Conservation (phyloP, 306 rosid species). For the Elaeagnus macrophylla region DNA sequence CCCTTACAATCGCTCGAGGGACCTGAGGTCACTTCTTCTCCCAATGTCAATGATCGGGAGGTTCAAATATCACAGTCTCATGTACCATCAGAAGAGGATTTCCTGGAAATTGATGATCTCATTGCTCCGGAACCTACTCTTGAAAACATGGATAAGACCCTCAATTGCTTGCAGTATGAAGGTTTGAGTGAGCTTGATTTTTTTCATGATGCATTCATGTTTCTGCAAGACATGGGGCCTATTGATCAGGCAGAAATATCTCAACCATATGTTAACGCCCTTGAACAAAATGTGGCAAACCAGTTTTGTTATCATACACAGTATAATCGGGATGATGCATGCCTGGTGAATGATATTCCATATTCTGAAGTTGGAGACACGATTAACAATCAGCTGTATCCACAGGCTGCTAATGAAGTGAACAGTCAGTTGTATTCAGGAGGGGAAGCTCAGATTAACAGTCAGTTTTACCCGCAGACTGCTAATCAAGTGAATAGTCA, state of each 20-base stretch:
- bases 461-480: too few species aligned
- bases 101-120: constrained; percentile 84
- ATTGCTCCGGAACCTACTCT: constrained; percentile 38
- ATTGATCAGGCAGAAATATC: constrained; percentile 21
- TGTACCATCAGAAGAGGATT: constrained; percentile 41
- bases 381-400: constrained; percentile 25
- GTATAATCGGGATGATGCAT: constrained; percentile 19
- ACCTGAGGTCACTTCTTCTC: constrained; percentile 38
- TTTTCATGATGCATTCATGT: constrained; percentile 58
- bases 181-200: constrained; percentile 50
- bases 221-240: constrained; percentile 47
- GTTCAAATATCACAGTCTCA: background rate
- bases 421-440: background rate
- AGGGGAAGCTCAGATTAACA: background rate
- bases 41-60: constrained; percentile 24
- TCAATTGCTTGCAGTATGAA: constrained; percentile 38
- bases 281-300: constrained; percentile 17
- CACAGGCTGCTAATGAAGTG: constrained; percentile 8
- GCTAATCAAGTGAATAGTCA: too few species aligned
- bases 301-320: constrained; percentile 31
- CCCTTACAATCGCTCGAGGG: constrained; percentile 28
- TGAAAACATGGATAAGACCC: constrained; percentile 21
- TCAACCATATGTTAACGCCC: constrained; percentile 30
- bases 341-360: constrained; percentile 30
- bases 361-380: background rate